Base-by-base conservation (phyloP, 169 alveolate species). In the Theileria sp. region DNA sequence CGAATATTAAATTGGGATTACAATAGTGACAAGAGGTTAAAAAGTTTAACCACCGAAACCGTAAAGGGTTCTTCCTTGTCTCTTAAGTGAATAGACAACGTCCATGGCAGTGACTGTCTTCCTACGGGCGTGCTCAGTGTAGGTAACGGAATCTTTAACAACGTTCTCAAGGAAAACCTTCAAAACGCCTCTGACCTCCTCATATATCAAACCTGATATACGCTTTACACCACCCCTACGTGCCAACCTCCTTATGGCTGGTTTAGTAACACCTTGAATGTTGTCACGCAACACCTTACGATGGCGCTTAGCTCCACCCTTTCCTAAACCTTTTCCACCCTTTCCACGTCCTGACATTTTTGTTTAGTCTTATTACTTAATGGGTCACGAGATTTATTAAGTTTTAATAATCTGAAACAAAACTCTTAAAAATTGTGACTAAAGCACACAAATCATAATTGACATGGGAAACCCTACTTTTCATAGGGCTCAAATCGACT, bases 181-280 rank as follows among this genome's bases (percentile, higher is more conserved):
- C 77, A 98, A 94, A 74, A 98, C 99, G 82, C 97, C 98, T 81
- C 99, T 96, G 62, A 98, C 96, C 95, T 98, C 99, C 90, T 97
- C 99, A 93, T 98, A 98, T 86, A 98, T 97, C 89, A 97, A 93
- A 80, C 99, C 98, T 49, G 99, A 95, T 77, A 98, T 98, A 94
- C 99, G 98, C 94, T 98, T 98, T 62, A 98, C 99, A 77, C 99
- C 99, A 86, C 99, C 99, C 93, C 99, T 97, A 83, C 99, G 97
- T 66, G 99, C 99, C 81, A 98, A 93, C 91, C 99, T 97, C 85
- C 99, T 96, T 91, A 98, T 98, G 56, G 99, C 99, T 62, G 99
- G 99, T 95, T 98, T 98, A 80, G 99, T 98, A 91, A 98, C 97
- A 86, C 99, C 99, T 94, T 97, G 98, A 90, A 97, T 97, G 89